phyloP scores from a whole-genome alignment of 2,329 filamentous ascomycete genomes.

The Bipolaris gigantea region DNA sequence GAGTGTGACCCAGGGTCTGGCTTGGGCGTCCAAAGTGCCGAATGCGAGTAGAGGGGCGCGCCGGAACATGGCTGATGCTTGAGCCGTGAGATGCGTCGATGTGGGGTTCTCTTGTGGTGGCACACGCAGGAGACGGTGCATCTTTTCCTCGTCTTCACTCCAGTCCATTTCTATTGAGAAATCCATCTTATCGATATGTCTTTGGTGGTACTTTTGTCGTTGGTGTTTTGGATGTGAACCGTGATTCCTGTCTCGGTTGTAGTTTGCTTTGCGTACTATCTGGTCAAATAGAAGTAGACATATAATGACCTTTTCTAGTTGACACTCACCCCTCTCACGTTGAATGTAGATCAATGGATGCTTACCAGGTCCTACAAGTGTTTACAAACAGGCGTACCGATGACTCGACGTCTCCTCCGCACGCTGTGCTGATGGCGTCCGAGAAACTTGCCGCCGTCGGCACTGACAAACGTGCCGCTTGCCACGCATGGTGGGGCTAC shows the following conservation, averaged over 20 bases:
- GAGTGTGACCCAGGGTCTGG: conserved; percentile 73
- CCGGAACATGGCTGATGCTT: conserved; percentile 63
- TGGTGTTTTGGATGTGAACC: neutral
- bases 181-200: conserved; percentile 38
- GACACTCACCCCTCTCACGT: neutral
- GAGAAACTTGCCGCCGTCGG: neutral
- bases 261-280: neutral
- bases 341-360: neutral
- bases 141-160: conserved; percentile 67
- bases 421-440: neutral
- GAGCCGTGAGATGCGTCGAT: conserved; percentile 61
- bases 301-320: neutral
- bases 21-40: conserved; percentile 67
- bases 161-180: conserved; percentile 55
- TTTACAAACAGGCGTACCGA: neutral
- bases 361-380: neutral
- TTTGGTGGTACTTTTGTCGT: neutral
- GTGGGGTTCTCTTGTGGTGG: conserved; percentile 68
- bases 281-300: neutral
- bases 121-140: conserved; percentile 65
- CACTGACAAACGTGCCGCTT: neutral
- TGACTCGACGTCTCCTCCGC: neutral
- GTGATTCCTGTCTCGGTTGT: neutral
- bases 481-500: neutral
- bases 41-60: conserved; percentile 70